Conservation (phyloP, 768 basidiomycete genomes). For the Naganishia vaughanmartiniae region DNA sequence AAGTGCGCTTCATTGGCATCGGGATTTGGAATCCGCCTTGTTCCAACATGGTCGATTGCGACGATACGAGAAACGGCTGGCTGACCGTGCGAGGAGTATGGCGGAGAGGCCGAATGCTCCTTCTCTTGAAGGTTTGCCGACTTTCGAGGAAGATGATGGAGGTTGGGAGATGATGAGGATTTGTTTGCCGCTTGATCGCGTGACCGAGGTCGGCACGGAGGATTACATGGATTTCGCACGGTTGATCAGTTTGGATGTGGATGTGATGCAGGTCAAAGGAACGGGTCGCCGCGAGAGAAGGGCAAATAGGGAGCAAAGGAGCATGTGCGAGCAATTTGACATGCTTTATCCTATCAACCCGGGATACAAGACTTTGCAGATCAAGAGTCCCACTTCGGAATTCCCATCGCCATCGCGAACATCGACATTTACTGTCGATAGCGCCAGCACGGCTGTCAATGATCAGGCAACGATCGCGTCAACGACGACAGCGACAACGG, state of each 20-base stretch:
- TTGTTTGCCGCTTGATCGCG: constrained; percentile 48
- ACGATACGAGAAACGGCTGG: constrained; percentile 34
- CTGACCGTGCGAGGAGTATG: constrained; percentile 19
- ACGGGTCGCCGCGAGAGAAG: not conserved
- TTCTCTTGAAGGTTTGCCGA: constrained; percentile 16
- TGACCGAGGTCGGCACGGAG: constrained; percentile 38
- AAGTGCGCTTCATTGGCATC: constrained; percentile 47
- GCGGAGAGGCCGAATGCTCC: constrained; percentile 25
- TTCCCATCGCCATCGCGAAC: not conserved
- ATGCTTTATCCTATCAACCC: constrained; percentile 27
- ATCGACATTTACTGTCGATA: not conserved
- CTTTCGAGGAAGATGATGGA: constrained; percentile 32
- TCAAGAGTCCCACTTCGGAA: not conserved
- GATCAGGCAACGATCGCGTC: not conserved
- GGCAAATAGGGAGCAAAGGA: not conserved
- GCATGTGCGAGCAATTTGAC: not conserved
- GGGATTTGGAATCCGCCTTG: constrained; percentile 43
- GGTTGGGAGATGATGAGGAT: constrained; percentile 50
- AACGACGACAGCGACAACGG: constrained; percentile 4
- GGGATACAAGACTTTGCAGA: not conserved
- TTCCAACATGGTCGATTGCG: constrained; percentile 41
- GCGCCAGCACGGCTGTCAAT: not conserved
- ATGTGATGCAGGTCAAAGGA: constrained; percentile 30
- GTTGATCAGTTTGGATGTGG: constrained; percentile 43
- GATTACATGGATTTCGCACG: constrained; percentile 50